phyloP scores from a whole-genome alignment of 805 yeast genomes.

The Schwanniomyces sp. region DNA sequence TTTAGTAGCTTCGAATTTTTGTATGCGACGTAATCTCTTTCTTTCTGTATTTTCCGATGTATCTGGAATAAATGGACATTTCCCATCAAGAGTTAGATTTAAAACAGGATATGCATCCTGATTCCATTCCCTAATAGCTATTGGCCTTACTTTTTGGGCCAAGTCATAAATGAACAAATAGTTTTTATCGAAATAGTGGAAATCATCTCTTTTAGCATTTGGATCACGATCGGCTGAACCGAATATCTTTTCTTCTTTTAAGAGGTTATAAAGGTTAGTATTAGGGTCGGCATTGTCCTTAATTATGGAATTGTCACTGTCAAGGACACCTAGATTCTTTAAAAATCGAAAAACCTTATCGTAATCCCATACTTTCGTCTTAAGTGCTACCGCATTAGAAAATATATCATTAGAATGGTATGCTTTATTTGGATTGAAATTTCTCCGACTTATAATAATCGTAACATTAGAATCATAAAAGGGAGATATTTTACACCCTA shows the following conservation, averaged over 20 bases:
- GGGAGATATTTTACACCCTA: slow-evolving; percentile 47
- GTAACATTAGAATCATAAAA: slow-evolving; percentile 60
- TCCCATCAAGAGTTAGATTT: slow-evolving; percentile 64
- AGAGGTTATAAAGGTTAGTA: slow-evolving; percentile 44
- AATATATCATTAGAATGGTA: slow-evolving; percentile 63
- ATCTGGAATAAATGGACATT: slow-evolving; percentile 81
- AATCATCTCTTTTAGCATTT: slow-evolving; percentile 78
- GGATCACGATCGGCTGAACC: slow-evolving; percentile 93
- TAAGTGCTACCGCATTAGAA: slow-evolving; percentile 56
- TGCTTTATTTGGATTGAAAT: slow-evolving; percentile 36
- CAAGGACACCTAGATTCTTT: slow-evolving; percentile 52
- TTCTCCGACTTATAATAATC: slow-evolving; percentile 73
- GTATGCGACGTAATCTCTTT: slow-evolving; percentile 37
- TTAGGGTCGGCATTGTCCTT: slow-evolving; percentile 8
- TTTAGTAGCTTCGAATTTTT: slow-evolving; percentile 41
- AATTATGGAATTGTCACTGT: slow-evolving; percentile 19
- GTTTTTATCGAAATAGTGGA: slow-evolving; percentile 70
- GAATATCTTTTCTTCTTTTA: slow-evolving; percentile 79
- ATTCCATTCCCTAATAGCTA: slow-evolving; percentile 79
- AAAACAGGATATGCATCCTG: slow-evolving; percentile 56
- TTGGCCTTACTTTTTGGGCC: slow-evolving; percentile 74
- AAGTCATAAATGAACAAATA: slow-evolving; percentile 81
- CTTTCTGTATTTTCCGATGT: slow-evolving; percentile 40
- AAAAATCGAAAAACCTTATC: slow-evolving; percentile 83
- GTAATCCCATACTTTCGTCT: slow-evolving; percentile 82